phyloP scores from a whole-genome alignment of 2,329 filamentous ascomycete genomes.

The Fusarium chlamydosporum region DNA sequence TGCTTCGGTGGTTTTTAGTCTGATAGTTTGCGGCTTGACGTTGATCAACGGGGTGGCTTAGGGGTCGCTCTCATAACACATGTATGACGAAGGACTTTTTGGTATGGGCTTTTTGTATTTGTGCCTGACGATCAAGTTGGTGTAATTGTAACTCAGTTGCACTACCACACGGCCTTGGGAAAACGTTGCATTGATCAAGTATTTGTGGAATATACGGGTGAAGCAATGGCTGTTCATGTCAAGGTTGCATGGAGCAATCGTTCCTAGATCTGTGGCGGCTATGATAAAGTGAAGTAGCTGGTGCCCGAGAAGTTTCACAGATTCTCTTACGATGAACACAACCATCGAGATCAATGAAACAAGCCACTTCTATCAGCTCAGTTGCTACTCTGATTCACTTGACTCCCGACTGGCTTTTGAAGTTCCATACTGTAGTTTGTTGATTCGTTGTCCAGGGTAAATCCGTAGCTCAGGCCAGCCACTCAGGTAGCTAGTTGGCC shows the following conservation, averaged over 20 bases:
- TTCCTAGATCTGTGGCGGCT: no score
- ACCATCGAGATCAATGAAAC: background rate
- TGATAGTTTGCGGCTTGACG: background rate
- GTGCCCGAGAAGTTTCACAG: background rate
- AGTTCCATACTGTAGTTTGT: background rate
- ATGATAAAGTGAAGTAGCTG: background rate
- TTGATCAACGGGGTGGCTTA: conserved; percentile 3
- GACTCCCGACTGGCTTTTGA: background rate
- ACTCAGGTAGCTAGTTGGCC: background rate
- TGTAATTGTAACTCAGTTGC: conserved; percentile 21
- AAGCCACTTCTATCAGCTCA: background rate
- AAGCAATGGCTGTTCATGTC: background rate
- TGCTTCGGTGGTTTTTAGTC: background rate
- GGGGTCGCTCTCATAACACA: background rate
- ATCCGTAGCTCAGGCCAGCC: background rate
- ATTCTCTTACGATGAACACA: background rate
- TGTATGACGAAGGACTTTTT: conserved; percentile 8
- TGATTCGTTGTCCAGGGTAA: background rate
- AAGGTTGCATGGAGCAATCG: background rate
- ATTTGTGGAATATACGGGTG: background rate
- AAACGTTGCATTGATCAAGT: conserved; percentile 31
- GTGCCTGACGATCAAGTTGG: conserved; percentile 28
- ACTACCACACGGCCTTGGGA: conserved; percentile 23
- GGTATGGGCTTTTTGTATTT: background rate
- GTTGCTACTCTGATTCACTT: background rate